phyloP scores from a whole-genome alignment of 768 basidiomycete species.

The Agrocybe chaxingu region DNA sequence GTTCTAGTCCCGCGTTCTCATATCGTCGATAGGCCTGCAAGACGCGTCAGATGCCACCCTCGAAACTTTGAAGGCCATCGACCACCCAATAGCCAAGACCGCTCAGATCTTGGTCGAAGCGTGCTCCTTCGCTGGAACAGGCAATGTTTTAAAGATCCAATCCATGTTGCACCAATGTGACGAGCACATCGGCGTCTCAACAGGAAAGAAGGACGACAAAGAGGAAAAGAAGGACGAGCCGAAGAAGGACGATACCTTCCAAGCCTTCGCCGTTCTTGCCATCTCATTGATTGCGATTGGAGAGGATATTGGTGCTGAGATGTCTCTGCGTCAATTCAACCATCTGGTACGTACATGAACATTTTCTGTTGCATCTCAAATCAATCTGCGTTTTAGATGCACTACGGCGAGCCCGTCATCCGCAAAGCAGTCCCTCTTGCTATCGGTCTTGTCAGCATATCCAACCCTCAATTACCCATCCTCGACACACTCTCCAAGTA shows the following conservation, averaged over 20 bases:
- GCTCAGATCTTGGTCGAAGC: conserved; percentile 91
- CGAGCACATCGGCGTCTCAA: conserved; percentile 72
- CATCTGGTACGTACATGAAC: conserved; percentile 68
- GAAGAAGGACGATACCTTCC: conserved; percentile 79
- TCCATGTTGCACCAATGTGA: conserved; percentile 90
- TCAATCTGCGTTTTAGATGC: conserved; percentile 69
- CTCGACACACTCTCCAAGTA: conserved; percentile 98
- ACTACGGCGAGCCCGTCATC: conserved; percentile 92
- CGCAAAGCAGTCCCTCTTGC: conserved; percentile 93
- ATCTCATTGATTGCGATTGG: conserved; percentile 97
- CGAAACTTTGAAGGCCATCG: conserved; percentile 89
- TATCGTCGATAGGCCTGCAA: conserved; percentile 64
- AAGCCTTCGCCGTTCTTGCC: conserved; percentile 90
- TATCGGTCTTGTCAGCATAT: conserved; percentile 90
- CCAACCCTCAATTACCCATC: conserved; percentile 91
- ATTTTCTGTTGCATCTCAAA: neutral
- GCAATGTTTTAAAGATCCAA: conserved; percentile 93
- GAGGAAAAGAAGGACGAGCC: conserved; percentile 44
- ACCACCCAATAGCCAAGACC: conserved; percentile 87
- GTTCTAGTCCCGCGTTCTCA: neutral
- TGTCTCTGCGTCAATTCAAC: conserved; percentile 97
- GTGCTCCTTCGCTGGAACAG: conserved; percentile 92
- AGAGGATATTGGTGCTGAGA: conserved; percentile 95
- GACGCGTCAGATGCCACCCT: conserved; percentile 92
- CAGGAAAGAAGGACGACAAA: conserved; percentile 51